Evolutionary conservation across 1,139 yeast genomes (phyloP), one percentile per base, ranked within the genome.

Genomic region (Candida glucosophila): DNA sequence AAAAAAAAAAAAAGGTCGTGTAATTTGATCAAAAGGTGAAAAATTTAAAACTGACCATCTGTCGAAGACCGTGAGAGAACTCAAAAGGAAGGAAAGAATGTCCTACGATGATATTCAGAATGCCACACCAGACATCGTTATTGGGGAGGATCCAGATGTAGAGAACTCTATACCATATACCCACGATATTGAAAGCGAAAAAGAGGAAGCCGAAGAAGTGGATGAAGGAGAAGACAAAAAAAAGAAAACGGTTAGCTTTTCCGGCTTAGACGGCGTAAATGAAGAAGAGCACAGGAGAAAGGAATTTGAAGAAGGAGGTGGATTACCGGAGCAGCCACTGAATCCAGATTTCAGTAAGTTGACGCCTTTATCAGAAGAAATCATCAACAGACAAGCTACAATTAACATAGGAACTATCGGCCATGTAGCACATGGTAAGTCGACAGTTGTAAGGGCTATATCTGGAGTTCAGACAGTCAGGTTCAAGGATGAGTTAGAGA

Each of bases 401-500:
- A 86, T 92, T 50, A 92, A 92, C 59, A 92, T 92, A 47, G 99
- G 99, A 58, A 92, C 98, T 34, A 90, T 90, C 58, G 98, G 98
- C 36, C 98, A 90, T 58, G 99, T 92, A 46, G 98, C 97, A 32
- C 99, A 92, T 67, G 99, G 99, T 62, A 92, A 92, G 58, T 80
- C 95, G 28, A 92, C 99, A 7, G 98, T 92, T 29, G 98, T 92
- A 27, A 82, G 94, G 62, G 99, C 99, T 39, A 92, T 92, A 41
- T 88, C 97, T 3, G 98, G 98, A 32, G 97, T 92, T 23, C 98
- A 90, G 58, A 92, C 98, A 11, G 98, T 92, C 40, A 82, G 98
- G 61, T 92, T 92, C 72, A 90, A 88, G 70, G 95, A 88, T 61
- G 97, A 90, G 57, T 73, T 92, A 53, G 98, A 92, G 69, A 85